phyloP scores from a whole-genome alignment of 1,139 yeast genomes.

The Candida sp. region DNA sequence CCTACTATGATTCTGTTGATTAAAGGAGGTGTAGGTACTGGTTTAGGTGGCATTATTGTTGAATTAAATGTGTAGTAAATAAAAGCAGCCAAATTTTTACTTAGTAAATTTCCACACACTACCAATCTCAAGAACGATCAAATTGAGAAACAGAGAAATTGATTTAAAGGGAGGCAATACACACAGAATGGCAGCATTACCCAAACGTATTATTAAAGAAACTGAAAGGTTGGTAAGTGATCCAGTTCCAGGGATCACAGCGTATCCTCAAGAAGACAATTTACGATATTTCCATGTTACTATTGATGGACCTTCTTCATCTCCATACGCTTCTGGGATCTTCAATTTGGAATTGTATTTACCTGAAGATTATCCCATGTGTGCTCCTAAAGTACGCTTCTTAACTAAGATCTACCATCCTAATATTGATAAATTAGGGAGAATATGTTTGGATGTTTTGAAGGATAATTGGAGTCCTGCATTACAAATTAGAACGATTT shows the following conservation, averaged over 20 bases:
- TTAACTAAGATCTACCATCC: constrained; percentile 95
- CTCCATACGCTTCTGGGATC: constrained; percentile 79
- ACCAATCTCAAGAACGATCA: too few species aligned
- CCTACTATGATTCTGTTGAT: constrained; percentile 33
- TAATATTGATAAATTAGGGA: constrained; percentile 89
- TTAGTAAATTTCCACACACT: too few species aligned
- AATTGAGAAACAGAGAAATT: background rate
- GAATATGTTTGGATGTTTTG: constrained; percentile 92
- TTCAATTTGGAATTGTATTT: constrained; percentile 74
- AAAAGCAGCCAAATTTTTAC: too few species aligned
- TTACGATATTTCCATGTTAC: constrained; percentile 82
- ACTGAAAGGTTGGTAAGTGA: constrained; percentile 89
- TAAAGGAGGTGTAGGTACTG: constrained; percentile 33
- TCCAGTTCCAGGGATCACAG: constrained; percentile 96
- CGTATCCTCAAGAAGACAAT: constrained; percentile 91
- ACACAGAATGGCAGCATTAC: constrained; percentile 55
- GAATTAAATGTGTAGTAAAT: background rate
- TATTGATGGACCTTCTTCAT: constrained; percentile 84
- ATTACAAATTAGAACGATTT: constrained; percentile 88
- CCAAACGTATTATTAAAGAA: constrained; percentile 91
- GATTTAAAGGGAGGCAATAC: background rate
- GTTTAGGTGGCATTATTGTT: constrained; percentile 2
- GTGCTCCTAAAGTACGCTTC: constrained; percentile 91
- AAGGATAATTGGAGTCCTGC: constrained; percentile 98
- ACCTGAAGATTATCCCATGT: constrained; percentile 92